Percentiles rank a stretch among this genome's conserved stretches.
Conservation (phyloP, 2,329 filamentous ascomycete species). For the Monilinia fructicola region DNA sequence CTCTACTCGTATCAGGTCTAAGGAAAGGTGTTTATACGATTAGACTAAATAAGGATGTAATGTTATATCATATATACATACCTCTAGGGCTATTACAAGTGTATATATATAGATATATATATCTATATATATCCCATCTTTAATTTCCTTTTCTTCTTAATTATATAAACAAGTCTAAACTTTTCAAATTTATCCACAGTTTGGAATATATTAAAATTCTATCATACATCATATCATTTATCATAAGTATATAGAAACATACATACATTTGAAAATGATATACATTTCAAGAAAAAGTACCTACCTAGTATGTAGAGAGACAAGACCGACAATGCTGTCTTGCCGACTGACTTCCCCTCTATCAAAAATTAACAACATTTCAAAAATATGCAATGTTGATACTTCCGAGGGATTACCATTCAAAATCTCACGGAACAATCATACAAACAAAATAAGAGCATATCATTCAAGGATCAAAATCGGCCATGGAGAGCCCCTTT, state of each 20-base stretch:
- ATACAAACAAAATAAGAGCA: neutral
- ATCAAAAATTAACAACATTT: constrained; percentile 1
- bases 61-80: no score
- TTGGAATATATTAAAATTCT: neutral
- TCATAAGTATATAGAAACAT: no score
- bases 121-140: no score
- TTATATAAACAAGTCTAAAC: neutral
- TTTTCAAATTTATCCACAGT: neutral
- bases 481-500: constrained; percentile 7
- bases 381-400: neutral
- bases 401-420: neutral
- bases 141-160: neutral
- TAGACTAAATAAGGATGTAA: no score
- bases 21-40: no score
- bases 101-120: no score
- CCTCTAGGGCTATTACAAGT: no score
- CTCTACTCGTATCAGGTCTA: no score
- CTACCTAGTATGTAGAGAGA: no score
- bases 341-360: neutral
- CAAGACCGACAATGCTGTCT: neutral
- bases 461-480: neutral
- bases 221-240: no score
- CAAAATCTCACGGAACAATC: neutral
- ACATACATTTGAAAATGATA: no score
- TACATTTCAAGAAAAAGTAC: no score